phyloP scores from a whole-genome alignment of 768 basidiomycete genomes.

The Mycena sanguinolenta region DNA sequence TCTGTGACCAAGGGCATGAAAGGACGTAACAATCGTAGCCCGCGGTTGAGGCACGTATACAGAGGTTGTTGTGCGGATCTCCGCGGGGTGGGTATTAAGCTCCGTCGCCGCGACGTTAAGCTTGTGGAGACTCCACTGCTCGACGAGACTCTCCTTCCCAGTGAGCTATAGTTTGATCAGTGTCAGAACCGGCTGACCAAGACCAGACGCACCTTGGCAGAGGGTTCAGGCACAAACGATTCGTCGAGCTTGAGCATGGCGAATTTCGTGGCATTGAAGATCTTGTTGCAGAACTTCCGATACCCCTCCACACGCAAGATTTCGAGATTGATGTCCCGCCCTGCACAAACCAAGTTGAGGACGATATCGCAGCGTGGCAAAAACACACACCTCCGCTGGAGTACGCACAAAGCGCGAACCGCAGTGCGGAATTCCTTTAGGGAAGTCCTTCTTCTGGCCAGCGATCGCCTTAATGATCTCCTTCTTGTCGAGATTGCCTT shows the following conservation, averaged over 20 bases:
- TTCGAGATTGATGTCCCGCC: conserved; percentile 97
- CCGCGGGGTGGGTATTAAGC: conserved; percentile 81
- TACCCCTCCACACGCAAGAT: conserved; percentile 98
- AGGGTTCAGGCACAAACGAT: conserved; percentile 79
- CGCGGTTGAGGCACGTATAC: conserved; percentile 89
- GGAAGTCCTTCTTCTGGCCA: conserved; percentile 99
- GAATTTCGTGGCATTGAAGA: conserved; percentile 99
- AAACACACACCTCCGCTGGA: conserved; percentile 79
- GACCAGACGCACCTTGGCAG: conserved; percentile 69
- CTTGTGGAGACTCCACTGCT: conserved; percentile 97
- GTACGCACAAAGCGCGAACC: conserved; percentile 96
- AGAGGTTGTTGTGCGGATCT: too few species aligned
- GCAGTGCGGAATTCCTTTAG: conserved; percentile 97
- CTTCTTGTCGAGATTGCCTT: conserved; percentile 94
- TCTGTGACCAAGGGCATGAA: conserved; percentile 99
- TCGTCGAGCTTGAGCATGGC: conserved; percentile 96
- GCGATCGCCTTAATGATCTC: conserved; percentile 92
- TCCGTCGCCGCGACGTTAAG: conserved; percentile 85
- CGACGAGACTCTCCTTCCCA: conserved; percentile 91
- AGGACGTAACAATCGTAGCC: conserved; percentile 90
- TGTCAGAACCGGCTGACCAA: neutral
- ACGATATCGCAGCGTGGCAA: neutral
- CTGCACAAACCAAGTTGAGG: conserved; percentile 54
- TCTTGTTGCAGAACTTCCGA: conserved; percentile 99
- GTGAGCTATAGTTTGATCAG: conserved; percentile 70